Conservation (phyloP, 2,329 filamentous ascomycete species). For the Aspergillus sp. region DNA sequence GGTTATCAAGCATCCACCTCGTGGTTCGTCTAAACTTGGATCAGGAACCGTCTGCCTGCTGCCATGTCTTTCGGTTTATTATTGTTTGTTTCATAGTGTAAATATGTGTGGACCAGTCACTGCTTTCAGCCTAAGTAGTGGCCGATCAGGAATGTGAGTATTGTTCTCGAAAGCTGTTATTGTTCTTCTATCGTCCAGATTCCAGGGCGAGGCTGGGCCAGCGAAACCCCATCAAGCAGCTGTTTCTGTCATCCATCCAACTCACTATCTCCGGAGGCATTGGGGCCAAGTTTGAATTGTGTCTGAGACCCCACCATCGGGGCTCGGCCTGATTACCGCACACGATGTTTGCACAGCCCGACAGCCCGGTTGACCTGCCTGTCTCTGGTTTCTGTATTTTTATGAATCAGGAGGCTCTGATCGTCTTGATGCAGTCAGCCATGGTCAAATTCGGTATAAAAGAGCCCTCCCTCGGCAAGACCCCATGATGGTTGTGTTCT, state of each 20-base stretch:
- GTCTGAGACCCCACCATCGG: background rate
- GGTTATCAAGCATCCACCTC: too few species aligned
- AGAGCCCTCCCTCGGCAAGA: background rate
- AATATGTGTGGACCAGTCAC: background rate
- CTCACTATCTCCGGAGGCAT: background rate
- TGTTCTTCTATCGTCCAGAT: background rate
- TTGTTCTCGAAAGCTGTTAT: background rate
- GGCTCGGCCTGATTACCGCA: constrained; percentile 4
- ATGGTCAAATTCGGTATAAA: background rate
- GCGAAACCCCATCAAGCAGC: background rate
- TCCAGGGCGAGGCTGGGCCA: constrained; percentile 5
- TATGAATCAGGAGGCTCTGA: background rate
- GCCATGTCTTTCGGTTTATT: background rate
- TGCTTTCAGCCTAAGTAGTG: background rate
- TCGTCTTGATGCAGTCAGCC: constrained; percentile 7
- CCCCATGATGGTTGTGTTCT: background rate
- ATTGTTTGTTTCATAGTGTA: background rate
- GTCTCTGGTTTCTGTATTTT: background rate
- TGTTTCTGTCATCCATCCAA: background rate
- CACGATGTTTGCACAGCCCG: constrained; percentile 7
- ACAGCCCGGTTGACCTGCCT: constrained; percentile 1
- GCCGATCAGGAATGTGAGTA: background rate
- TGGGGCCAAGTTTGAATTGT: background rate
- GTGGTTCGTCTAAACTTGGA: background rate
- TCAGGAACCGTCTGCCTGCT: background rate